Evolutionary conservation across 495 filamentous ascomycete genomes (phyloP), one percentile per base, ranked within the genome.

Genomic region (Penicillium maclennaniae): DNA sequence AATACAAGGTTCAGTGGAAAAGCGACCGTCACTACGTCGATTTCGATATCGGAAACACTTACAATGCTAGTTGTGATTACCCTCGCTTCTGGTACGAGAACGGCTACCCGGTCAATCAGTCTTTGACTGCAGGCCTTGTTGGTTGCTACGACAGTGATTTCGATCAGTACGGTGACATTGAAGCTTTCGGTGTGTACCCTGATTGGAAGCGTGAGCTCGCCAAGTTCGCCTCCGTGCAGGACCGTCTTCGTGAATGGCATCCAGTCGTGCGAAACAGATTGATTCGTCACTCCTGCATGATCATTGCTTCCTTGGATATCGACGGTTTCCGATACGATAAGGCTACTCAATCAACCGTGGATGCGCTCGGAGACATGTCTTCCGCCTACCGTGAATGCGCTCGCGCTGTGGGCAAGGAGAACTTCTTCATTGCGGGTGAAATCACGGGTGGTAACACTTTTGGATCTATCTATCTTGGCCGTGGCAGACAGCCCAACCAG

Each of bases 181-280:
- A 84, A 57, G 81, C 84, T 31, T 87, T 87, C 56, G 85, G 84
- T 54, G 80, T 83, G 26, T 86, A 74, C 55, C 83, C 83, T 0
- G 83, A 87, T 58, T 88, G 82, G 79, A 68, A 86, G 62, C 78
- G 78, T 57, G 76, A 88, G 65, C 69, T 89, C 45, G 78, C 85
- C 40, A 89, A 88, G 60, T 89, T 89, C 63, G 83, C 84, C 31
- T 87, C 79, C 41, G 86, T 88, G 15, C 86, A 89, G 62, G 86
- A 89, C 66, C 84, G 86, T 56, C 76, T 89, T 3, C 82, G 86
- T 45, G 86, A 87, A 59, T 89, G 86, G 86, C 53, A 76, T 8
- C 80, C 83, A 1, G 66, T 69, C 15, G 86, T 88, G 1, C 66
- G 74, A 9, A 69, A 78, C 21, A 80, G 80, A 45, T 61, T 89